A percentile compares a stretch with the other conserved stretches of the same genome.
Evolutionary conservation across 768 basidiomycete species (phyloP).

Genomic region (Rhodotorula kratochvilovae): DNA sequence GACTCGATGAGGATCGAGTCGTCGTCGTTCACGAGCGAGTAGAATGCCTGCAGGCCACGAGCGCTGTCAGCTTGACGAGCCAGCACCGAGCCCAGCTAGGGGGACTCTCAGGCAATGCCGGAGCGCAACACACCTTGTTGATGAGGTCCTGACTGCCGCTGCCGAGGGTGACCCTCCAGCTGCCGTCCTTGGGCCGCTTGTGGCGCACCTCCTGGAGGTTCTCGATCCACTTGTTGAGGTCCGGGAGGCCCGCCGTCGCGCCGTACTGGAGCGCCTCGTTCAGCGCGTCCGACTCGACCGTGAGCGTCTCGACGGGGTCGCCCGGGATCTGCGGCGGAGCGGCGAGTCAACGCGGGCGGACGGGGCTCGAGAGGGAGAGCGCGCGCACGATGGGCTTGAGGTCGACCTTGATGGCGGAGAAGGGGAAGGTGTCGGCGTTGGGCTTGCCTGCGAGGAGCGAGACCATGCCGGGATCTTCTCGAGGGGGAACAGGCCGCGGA

Average conservation of each 20-base stretch:
- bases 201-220: constrained; percentile 70
- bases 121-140: constrained; percentile 60
- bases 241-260: constrained; percentile 63
- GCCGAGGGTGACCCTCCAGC: constrained; percentile 74
- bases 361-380: constrained; percentile 9
- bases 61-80: too few relatives aligned
- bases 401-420: constrained; percentile 65
- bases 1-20: constrained; percentile 77
- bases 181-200: constrained; percentile 52
- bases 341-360: constrained; percentile 50
- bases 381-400: constrained; percentile 45
- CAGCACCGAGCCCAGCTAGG: too few relatives aligned
- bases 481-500: constrained; percentile 66
- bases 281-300: constrained; percentile 54
- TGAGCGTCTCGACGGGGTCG: constrained; percentile 30
- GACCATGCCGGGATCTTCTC: constrained; percentile 72
- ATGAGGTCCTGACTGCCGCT: constrained; percentile 70
- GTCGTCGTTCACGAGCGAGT: constrained; percentile 67
- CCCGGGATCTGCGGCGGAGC: constrained; percentile 49
- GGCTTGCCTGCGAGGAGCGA: constrained; percentile 88
- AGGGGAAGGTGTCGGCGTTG: constrained; percentile 83
- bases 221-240: constrained; percentile 62
- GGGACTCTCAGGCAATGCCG: too few relatives aligned
- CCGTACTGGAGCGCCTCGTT: constrained; percentile 69
- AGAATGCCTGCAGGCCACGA: constrained; percentile 66